These are phyloP conservation scores for Amanita rimosa DNA, from an alignment of 768 basidiomycete species.

Conservation along the genomic window DNA sequence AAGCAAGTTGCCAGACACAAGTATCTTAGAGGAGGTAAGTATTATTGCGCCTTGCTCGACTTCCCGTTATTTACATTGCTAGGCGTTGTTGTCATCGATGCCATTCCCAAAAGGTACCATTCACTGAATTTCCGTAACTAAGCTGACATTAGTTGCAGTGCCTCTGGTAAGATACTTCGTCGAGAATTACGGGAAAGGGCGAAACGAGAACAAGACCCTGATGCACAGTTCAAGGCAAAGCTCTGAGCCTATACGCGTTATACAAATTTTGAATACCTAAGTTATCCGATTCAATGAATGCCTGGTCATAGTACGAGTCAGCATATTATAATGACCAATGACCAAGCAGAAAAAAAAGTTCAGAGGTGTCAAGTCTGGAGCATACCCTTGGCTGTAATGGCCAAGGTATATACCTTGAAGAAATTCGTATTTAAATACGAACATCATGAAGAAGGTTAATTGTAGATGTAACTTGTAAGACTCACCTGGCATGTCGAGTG, in stretches of 20 bases:
- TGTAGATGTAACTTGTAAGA: conserved; percentile 7
- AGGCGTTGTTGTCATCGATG: conserved; percentile 51
- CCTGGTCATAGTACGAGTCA: neutral
- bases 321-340: neutral
- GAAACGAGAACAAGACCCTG: conserved; percentile 40
- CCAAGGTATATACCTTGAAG: conserved; percentile 80
- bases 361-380: conserved; percentile 71
- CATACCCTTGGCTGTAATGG: conserved; percentile 34
- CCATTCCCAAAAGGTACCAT: conserved; percentile 57
- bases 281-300: neutral
- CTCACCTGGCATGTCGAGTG: conserved; percentile 7
- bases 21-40: conserved; percentile 56
- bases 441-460: conserved; percentile 36
- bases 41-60: neutral
- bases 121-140: neutral
- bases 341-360: conserved; percentile 11
- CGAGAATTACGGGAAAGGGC: conserved; percentile 63
- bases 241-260: conserved; percentile 14
- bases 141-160: conserved; percentile 27
- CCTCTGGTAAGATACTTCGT: conserved; percentile 82
- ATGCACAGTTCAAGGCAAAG: conserved; percentile 20
- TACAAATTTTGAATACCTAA: neutral
- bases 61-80: conserved; percentile 20
- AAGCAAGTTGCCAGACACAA: conserved; percentile 68
- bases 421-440: conserved; percentile 64